phyloP scores from a whole-genome alignment of 1,284 basidiomycete species.

The Naganishia sp. region DNA sequence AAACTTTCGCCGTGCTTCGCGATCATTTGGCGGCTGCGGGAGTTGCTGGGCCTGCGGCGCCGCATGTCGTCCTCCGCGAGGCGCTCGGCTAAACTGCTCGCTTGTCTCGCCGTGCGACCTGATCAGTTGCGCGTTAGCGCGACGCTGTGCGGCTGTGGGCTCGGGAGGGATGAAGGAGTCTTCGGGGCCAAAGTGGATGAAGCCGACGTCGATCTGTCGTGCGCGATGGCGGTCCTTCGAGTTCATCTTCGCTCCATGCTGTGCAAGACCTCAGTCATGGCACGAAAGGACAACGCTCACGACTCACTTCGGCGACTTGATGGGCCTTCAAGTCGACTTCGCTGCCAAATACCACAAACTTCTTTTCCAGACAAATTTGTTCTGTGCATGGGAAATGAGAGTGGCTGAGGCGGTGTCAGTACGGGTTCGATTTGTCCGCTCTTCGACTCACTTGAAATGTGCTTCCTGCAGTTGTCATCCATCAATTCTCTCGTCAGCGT shows the following conservation, averaged over 20 bases:
- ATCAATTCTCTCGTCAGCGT: background rate
- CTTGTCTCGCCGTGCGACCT: conserved; percentile 19
- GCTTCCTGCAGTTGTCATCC: conserved; percentile 11
- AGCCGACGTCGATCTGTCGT: conserved; percentile 74
- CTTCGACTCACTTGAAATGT: conserved; percentile 47
- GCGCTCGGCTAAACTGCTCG: conserved; percentile 28
- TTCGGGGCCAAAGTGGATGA: conserved; percentile 50
- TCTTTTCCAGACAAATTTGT: conserved; percentile 73
- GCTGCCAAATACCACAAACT: conserved; percentile 92
- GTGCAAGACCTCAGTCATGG: background rate
- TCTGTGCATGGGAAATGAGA: conserved; percentile 78
- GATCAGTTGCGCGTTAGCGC: conserved; percentile 1
- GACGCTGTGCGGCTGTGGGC: conserved; percentile 14
- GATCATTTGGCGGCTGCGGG: conserved; percentile 14
- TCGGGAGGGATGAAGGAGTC: conserved; percentile 32
- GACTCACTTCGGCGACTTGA: conserved; percentile 61
- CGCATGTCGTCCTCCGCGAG: conserved; percentile 21
- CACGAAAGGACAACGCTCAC: background rate
- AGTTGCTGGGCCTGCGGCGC: conserved; percentile 29
- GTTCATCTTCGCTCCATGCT: conserved; percentile 79
- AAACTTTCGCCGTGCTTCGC: conserved; percentile 32
- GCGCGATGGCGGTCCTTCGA: conserved; percentile 75
- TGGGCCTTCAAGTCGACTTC: conserved; percentile 89
- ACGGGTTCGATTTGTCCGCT: conserved; percentile 24
- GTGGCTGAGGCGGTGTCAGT: conserved; percentile 45